Base-by-base conservation (phyloP, 129 eudicot species). In the Chrysanthemum makinoi region DNA sequence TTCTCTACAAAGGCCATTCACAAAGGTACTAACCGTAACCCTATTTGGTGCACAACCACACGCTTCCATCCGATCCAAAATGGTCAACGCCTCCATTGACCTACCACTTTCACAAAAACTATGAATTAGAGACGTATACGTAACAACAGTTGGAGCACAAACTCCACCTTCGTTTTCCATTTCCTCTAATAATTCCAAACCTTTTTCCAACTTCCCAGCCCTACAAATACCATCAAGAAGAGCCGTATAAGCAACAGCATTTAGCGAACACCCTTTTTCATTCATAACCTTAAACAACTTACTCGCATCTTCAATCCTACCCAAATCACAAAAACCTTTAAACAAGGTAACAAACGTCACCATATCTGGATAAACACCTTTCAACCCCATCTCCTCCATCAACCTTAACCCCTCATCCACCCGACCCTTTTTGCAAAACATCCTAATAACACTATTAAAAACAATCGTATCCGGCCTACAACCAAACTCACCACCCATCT, bases 271-370 rank as follows among this genome's bases (percentile, higher is more conserved):
- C 12, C 92, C 90, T 66, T 78, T 85, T 33, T 59, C 61, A 60
- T 69, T 85, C 86, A 87, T 77, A 65, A 48, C 76, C 81, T 83
- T 85, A 64, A 87, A 66, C 77, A 89, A 71, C 35, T 65, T 77
- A 70, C 72, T 78, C 73, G 95, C 96, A 43, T 89, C 92, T 68
- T 85, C 83, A 22, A 93, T 59, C 73, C 85, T 83, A 57, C 96
- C 98, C 58, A 54, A 82, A 79, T 85, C 88, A 49, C 91, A 84
- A 65, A 87, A 79, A 30, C 92, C 89, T 61, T 93, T 93, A 79
- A 87, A 80, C 76, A 87, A 75, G 0, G 84, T 55, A 53, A 80
- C 81, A 80, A 87, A 87, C 1, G 95, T 87, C 28, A 87, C 86
- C 87, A 93, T 80, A 82, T 89, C 96, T 22, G 96, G 98, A 74